These are phyloP conservation scores for Phytophthora rubi DNA, from an alignment of 352 stramenopile genomes.

Conservation along the genomic window DNA sequence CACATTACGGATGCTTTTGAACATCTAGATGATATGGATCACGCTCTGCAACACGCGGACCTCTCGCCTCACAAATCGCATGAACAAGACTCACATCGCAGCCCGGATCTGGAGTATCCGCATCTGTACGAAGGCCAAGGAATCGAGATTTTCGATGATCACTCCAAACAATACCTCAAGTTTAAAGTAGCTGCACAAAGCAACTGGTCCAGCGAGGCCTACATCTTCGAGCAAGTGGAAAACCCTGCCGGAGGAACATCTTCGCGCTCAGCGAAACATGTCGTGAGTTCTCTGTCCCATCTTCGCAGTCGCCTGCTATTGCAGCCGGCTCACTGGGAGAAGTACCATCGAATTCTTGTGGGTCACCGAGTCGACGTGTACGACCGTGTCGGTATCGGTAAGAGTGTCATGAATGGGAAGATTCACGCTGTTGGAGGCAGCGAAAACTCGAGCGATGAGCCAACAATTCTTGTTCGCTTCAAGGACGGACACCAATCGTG, in stretches of 20 bases:
- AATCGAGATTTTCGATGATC: slow-evolving; percentile 39
- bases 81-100: slow-evolving; percentile 9
- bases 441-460: slow-evolving; percentile 8
- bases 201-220: slow-evolving; percentile 26
- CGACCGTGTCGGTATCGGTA: slow-evolving; percentile 21
- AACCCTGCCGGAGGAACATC: background rate
- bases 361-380: slow-evolving; percentile 42
- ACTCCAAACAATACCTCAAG: slow-evolving; percentile 38
- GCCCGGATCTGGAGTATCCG: slow-evolving; percentile 14
- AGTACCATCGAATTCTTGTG: slow-evolving; percentile 25
- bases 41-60: background rate
- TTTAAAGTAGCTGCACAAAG: slow-evolving; percentile 30
- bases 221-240: slow-evolving; percentile 31
- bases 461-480: slow-evolving; percentile 32
- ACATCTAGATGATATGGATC: background rate
- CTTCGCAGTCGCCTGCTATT: slow-evolving; percentile 38
- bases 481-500: slow-evolving; percentile 38
- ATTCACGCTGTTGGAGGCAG: slow-evolving; percentile 18
- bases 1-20: background rate
- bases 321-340: slow-evolving; percentile 29
- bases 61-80: slow-evolving; percentile 13
- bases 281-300: slow-evolving; percentile 17
- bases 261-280: background rate
- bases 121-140: slow-evolving; percentile 27
- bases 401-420: slow-evolving; percentile 32